Percentiles rank a stretch among this genome's conserved stretches.
Conservation (phyloP, 805 yeast genomes). For the Nakazawaea sp. region DNA sequence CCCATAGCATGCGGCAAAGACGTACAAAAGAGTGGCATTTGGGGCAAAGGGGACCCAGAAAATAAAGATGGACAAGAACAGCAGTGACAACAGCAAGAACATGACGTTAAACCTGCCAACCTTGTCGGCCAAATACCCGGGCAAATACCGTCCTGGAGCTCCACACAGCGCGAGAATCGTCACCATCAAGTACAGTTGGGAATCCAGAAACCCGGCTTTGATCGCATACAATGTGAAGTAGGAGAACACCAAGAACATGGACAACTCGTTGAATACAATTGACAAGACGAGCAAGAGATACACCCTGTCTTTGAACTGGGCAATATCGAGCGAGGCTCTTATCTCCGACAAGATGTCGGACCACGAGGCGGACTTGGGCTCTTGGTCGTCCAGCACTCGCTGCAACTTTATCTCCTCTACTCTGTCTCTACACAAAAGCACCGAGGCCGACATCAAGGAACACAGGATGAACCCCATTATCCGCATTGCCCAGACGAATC, state of each 20-base stretch:
- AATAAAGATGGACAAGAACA: conserved; percentile 37
- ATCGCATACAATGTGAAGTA: conserved; percentile 48
- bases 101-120: conserved; percentile 49
- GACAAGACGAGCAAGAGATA: conserved; percentile 35
- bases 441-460: conserved; percentile 28
- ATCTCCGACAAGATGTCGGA: conserved; percentile 14
- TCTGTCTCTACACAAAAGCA: conserved; percentile 35
- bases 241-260: conserved; percentile 39
- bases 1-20: conserved; percentile 50
- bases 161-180: conserved; percentile 42
- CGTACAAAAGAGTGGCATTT: conserved; percentile 33
- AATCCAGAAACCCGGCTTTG: conserved; percentile 35
- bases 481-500: conserved; percentile 53
- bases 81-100: conserved; percentile 27
- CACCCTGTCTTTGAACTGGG: conserved; percentile 31
- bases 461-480: conserved; percentile 40
- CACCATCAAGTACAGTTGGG: conserved; percentile 37
- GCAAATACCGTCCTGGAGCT: conserved; percentile 25
- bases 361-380: background rate
- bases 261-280: conserved; percentile 38
- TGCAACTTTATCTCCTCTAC: conserved; percentile 20
- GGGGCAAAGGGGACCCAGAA: conserved; percentile 66
- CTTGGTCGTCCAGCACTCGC: conserved; percentile 10
- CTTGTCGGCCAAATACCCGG: conserved; percentile 25
- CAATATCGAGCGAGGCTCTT: conserved; percentile 29